phyloP scores from a whole-genome alignment of 352 stramenopile genomes.

The Globisporangium iwayamae region DNA sequence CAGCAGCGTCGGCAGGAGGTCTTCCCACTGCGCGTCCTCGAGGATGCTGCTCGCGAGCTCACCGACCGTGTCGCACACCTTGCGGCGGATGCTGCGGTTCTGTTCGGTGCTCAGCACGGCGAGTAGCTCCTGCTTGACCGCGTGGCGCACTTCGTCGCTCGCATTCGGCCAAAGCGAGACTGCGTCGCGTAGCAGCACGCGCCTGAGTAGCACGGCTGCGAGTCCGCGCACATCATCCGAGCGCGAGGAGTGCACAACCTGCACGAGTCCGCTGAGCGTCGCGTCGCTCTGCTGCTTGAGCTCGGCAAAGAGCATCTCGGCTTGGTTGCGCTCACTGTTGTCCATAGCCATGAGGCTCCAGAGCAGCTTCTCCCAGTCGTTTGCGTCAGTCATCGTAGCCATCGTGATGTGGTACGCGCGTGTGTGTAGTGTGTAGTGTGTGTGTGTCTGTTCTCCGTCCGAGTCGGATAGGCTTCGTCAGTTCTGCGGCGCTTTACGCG shows the following conservation, averaged over 20 bases:
- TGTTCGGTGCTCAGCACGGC: conserved; percentile 52
- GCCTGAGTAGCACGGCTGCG: conserved; percentile 68
- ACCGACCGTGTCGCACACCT: conserved; percentile 82
- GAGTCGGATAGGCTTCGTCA: conserved; percentile 1
- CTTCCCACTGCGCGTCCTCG: conserved; percentile 78
- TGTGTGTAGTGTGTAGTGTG: neutral
- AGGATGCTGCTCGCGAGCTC: conserved; percentile 77
- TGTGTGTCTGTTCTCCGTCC: neutral
- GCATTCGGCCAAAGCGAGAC: conserved; percentile 76
- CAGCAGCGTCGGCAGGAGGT: conserved; percentile 63
- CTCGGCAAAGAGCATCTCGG: conserved; percentile 55
- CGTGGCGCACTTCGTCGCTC: conserved; percentile 32
- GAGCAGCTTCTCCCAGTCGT: conserved; percentile 66
- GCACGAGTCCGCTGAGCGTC: conserved; percentile 50
- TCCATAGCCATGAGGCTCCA: conserved; percentile 69
- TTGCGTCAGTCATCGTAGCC: conserved; percentile 20
- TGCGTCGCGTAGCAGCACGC: conserved; percentile 71
- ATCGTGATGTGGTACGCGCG: conserved; percentile 9
- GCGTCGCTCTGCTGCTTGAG: conserved; percentile 61
- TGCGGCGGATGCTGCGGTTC: conserved; percentile 76
- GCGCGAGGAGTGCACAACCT: conserved; percentile 51
- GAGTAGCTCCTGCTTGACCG: conserved; percentile 64
- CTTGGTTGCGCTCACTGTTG: conserved; percentile 66
- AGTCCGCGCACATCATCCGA: conserved; percentile 69
- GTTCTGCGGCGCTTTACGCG: neutral